Evolutionary conservation across 2,329 filamentous ascomycete species (phyloP).

Genomic region (Fusarium pseudonygamai): DNA sequence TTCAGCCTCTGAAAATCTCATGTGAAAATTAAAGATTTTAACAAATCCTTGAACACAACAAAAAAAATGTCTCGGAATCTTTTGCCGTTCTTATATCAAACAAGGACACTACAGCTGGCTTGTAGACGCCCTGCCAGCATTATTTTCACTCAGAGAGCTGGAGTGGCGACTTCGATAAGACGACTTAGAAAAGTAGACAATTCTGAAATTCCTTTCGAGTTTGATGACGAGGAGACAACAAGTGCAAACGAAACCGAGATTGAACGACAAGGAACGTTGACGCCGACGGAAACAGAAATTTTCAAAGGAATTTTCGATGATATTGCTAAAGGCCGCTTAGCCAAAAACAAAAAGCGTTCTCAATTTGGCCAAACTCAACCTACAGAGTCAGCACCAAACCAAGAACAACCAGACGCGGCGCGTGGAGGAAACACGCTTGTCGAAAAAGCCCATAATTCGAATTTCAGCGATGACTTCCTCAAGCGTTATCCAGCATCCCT

Average conservation of each 20-base stretch:
- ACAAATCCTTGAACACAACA: background rate
- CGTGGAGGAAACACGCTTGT: constrained; percentile 43
- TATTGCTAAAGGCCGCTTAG: constrained; percentile 50
- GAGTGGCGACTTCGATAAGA: constrained; percentile 25
- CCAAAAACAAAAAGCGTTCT: constrained; percentile 40
- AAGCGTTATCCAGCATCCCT: constrained; percentile 52
- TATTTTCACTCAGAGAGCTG: constrained; percentile 32
- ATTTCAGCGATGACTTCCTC: constrained; percentile 50
- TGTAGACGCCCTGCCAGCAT: constrained; percentile 41
- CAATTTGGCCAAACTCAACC: background rate
- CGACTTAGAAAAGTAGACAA: constrained; percentile 41
- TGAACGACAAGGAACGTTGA: constrained; percentile 60
- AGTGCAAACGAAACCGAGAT: constrained; percentile 21
- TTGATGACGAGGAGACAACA: constrained; percentile 54
- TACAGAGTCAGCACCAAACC: background rate
- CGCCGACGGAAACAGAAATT: constrained; percentile 64
- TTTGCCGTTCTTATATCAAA: constrained; percentile 78
- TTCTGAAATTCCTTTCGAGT: constrained; percentile 62
- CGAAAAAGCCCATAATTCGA: constrained; percentile 46
- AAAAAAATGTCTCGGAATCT: constrained; percentile 59
- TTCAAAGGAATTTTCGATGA: constrained; percentile 67
- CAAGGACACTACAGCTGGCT: constrained; percentile 61
- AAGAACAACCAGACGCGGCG: background rate
- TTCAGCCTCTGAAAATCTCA: constrained; percentile 22
- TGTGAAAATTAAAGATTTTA: background rate